A percentile compares a stretch with the other conserved stretches of the same genome.
phyloP scores from a whole-genome alignment of 345 rosid species.

The Limnanthes douglasii region DNA sequence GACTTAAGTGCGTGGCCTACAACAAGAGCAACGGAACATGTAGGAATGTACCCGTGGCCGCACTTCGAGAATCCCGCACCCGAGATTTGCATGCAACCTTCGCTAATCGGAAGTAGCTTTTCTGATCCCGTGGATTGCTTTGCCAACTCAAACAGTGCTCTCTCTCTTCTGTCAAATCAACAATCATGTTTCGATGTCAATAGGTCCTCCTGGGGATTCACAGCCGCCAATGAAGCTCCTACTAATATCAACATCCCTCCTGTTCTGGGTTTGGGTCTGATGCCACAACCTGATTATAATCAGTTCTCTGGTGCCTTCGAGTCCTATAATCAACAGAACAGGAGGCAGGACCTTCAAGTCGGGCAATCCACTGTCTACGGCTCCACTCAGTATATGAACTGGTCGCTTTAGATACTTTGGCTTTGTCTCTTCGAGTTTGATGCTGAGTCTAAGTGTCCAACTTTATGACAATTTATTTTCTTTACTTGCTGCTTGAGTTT shows the following conservation, averaged over 20 bases:
- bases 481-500: background rate
- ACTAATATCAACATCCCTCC: slow-evolving; percentile 21
- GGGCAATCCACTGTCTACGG: slow-evolving; percentile 43
- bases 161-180: slow-evolving; percentile 99
- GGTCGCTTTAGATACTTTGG: slow-evolving; percentile 37
- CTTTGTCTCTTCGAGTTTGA: background rate
- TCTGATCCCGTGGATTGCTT: slow-evolving; percentile 39
- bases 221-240: slow-evolving; percentile 36
- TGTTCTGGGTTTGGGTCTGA: slow-evolving; percentile 34
- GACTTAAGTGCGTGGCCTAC: slow-evolving; percentile 34
- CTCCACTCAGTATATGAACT: slow-evolving; percentile 46
- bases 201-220: slow-evolving; percentile 25
- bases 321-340: slow-evolving; percentile 27
- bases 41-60: slow-evolving; percentile 11
- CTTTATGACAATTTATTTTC: background rate
- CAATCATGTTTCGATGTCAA: slow-evolving; percentile 23
- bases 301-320: slow-evolving; percentile 24
- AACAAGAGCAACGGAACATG: slow-evolving; percentile 16
- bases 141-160: slow-evolving; percentile 79
- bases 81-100: slow-evolving; percentile 32
- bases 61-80: slow-evolving; percentile 30
- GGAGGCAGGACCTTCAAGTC: slow-evolving; percentile 41
- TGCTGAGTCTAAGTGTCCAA: background rate
- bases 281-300: slow-evolving; percentile 21
- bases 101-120: slow-evolving; percentile 26